Evolutionary conservation across 225 moss, liverwort and hornwort genomes (phyloP).

Genomic region (Marchantia paleacea): DNA sequence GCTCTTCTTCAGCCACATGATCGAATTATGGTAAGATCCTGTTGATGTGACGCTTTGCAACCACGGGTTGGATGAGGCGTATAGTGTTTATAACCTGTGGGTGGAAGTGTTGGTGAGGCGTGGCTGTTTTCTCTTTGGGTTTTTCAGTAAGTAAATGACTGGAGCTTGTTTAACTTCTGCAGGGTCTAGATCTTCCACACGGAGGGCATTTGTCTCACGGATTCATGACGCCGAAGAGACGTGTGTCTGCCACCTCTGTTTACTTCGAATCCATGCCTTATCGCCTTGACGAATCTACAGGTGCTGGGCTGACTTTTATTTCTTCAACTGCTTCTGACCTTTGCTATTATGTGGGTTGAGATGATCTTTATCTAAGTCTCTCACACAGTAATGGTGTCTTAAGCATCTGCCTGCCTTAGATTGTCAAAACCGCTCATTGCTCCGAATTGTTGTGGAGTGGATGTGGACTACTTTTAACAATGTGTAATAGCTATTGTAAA

Average conservation of each 20-base stretch:
- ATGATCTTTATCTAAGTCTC: background rate
- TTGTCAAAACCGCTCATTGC: too few species aligned
- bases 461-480: too few species aligned
- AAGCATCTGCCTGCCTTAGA: too few species aligned
- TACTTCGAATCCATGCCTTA: conserved; percentile 96
- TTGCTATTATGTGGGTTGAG: background rate
- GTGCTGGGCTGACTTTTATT: conserved; percentile 15
- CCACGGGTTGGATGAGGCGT: background rate
- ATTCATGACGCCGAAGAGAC: conserved; percentile 80
- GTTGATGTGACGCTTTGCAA: background rate
- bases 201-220: conserved; percentile 87
- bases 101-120: background rate
- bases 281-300: conserved; percentile 68
- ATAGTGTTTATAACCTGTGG: background rate
- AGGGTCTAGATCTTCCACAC: conserved; percentile 86
- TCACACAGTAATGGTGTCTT: too few species aligned
- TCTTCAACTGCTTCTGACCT: background rate
- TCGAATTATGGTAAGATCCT: conserved; percentile 67
- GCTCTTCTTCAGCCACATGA: conserved; percentile 87
- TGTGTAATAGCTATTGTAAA: background rate
- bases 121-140: background rate
- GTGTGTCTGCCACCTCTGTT: conserved; percentile 87
- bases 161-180: background rate
- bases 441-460: too few species aligned
- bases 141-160: background rate